These are phyloP conservation scores for Leptographium wingfieldii DNA, from an alignment of 2,329 filamentous ascomycete species.

Conservation along the genomic window DNA sequence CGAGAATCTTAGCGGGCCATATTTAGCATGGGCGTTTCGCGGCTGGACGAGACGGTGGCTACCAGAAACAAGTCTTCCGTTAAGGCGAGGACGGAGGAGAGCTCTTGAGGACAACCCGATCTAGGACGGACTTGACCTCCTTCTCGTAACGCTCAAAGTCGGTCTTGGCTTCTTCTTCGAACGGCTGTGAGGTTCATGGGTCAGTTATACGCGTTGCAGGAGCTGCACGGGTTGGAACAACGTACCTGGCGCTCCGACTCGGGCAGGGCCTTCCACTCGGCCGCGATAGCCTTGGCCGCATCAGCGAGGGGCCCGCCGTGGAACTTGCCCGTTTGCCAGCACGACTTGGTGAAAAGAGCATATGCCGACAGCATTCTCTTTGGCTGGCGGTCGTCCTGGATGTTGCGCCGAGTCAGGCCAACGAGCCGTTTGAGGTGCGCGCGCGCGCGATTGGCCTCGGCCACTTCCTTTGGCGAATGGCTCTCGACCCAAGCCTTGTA, in stretches of 20 bases:
- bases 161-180: constrained; percentile 19
- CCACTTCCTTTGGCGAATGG: constrained; percentile 26
- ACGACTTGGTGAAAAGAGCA: constrained; percentile 24
- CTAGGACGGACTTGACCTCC: constrained; percentile 15
- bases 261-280: constrained; percentile 31
- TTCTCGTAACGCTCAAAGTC: constrained; percentile 20
- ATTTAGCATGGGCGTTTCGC: not conserved
- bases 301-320: constrained; percentile 10
- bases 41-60: not conserved
- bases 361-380: constrained; percentile 23
- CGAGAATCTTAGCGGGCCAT: not conserved
- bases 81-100: not conserved
- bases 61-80: not conserved
- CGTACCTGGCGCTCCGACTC: constrained; percentile 29
- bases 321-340: constrained; percentile 21
- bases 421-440: constrained; percentile 24
- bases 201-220: not conserved
- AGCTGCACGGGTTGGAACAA: not conserved
- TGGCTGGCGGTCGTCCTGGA: constrained; percentile 37
- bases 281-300: constrained; percentile 14
- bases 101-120: constrained; percentile 7
- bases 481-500: constrained; percentile 37
- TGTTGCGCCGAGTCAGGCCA: constrained; percentile 15
- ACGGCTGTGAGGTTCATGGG: constrained; percentile 17
- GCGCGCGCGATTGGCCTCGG: constrained; percentile 36